Conservation (phyloP, 1,284 basidiomycete species). For the Tylopilus sp. region DNA sequence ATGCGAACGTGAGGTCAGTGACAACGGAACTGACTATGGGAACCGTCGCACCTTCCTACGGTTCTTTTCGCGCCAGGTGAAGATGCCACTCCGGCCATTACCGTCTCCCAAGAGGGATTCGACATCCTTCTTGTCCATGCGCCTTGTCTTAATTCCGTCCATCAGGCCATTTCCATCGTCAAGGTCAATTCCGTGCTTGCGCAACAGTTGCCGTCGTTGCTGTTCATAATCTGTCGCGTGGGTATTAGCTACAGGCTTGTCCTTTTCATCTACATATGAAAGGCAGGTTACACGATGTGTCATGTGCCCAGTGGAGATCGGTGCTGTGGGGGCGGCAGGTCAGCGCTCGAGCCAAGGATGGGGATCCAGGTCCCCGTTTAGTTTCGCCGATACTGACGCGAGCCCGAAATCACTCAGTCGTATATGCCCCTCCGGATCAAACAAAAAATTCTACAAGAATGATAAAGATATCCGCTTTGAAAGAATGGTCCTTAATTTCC, state of each 20-base stretch:
- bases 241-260: slow-evolving; percentile 15
- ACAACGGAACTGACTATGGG: slow-evolving; percentile 15
- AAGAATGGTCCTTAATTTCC: slow-evolving; percentile 31
- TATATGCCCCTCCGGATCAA: slow-evolving; percentile 89
- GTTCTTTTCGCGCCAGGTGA: slow-evolving; percentile 93
- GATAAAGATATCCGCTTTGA: slow-evolving; percentile 26
- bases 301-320: slow-evolving; percentile 87
- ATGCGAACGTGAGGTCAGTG: slow-evolving; percentile 16
- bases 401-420: slow-evolving; percentile 94
- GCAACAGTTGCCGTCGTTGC: slow-evolving; percentile 81
- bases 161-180: slow-evolving; percentile 66
- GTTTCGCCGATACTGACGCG: slow-evolving; percentile 55
- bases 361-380: slow-evolving; percentile 24
- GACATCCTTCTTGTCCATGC: slow-evolving; percentile 72
- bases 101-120: slow-evolving; percentile 76
- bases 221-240: slow-evolving; percentile 79
- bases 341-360: slow-evolving; percentile 16
- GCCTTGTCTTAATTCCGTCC: slow-evolving; percentile 64
- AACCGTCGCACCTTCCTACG: slow-evolving; percentile 65
- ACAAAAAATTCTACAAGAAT: slow-evolving; percentile 80
- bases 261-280: slow-evolving; percentile 22
- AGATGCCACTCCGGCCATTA: slow-evolving; percentile 70
- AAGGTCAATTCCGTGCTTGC: slow-evolving; percentile 92
- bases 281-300: slow-evolving; percentile 66
- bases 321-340: slow-evolving; percentile 45